Conservation (phyloP, 768 basidiomycete genomes). For the Amanita brunnescens region DNA sequence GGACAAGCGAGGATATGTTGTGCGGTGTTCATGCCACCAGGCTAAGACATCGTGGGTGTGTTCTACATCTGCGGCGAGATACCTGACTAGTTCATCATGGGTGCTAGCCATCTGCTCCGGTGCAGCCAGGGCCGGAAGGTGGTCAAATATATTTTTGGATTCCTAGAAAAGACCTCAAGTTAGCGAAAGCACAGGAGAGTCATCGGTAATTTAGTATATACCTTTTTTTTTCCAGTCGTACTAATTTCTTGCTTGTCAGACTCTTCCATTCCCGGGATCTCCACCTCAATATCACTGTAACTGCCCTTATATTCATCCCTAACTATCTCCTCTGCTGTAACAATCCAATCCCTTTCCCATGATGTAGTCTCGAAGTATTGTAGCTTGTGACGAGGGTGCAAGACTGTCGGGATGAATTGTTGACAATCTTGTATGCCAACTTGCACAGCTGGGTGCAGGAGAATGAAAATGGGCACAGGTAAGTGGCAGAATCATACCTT, state of each 20-base stretch:
- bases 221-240: background rate
- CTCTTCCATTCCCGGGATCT: background rate
- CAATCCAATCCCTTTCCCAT: background rate
- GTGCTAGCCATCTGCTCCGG: background rate
- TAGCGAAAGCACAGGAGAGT: background rate
- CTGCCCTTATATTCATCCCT: background rate
- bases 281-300: conserved; percentile 1
- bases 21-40: conserved; percentile 11
- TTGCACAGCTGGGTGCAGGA: background rate
- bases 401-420: background rate
- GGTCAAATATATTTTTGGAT: background rate
- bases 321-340: background rate
- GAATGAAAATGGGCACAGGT: too few species aligned
- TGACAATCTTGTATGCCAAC: background rate
- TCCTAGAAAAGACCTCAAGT: conserved; percentile 2
- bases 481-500: too few species aligned
- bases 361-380: background rate
- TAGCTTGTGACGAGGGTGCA: background rate
- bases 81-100: background rate
- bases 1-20: conserved; percentile 10
- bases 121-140: background rate
- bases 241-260: background rate
- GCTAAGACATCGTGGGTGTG: background rate
- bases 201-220: background rate
- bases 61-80: background rate